Evolutionary conservation across 225 moss, liverwort and hornwort species (phyloP).

Genomic region (Marchantia polymorpha): DNA sequence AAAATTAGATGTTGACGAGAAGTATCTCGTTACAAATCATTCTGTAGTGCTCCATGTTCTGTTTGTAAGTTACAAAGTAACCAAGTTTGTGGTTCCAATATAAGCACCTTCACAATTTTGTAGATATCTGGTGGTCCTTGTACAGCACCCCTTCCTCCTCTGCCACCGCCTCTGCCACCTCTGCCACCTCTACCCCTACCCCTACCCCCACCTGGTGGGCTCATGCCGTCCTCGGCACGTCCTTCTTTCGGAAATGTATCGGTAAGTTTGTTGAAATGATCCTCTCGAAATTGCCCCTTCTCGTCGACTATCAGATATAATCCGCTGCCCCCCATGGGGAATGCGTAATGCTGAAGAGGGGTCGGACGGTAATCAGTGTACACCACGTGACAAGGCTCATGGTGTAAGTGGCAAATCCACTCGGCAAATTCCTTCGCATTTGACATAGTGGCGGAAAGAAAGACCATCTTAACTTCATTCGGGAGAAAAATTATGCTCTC

Average conservation of each 20-base stretch:
- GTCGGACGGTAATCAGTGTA: slow-evolving; percentile 57
- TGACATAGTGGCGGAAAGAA: slow-evolving; percentile 55
- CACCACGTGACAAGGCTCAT: slow-evolving; percentile 53
- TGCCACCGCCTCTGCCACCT: slow-evolving; percentile 50
- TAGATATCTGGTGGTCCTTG: slow-evolving; percentile 49
- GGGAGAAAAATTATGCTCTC: slow-evolving; percentile 79
- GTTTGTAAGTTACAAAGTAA: too few relatives aligned
- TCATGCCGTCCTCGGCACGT: slow-evolving; percentile 59
- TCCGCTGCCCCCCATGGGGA: slow-evolving; percentile 50
- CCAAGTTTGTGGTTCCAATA: too few relatives aligned
- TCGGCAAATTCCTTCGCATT: slow-evolving; percentile 58
- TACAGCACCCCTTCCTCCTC: slow-evolving; percentile 55
- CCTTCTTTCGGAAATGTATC: slow-evolving; percentile 65
- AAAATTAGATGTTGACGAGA: too few relatives aligned
- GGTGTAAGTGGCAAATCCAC: slow-evolving; percentile 52
- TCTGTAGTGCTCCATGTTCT: too few relatives aligned
- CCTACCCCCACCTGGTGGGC: slow-evolving; percentile 60
- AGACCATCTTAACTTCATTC: slow-evolving; percentile 58
- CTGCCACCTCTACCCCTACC: slow-evolving; percentile 40
- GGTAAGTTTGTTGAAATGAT: slow-evolving; percentile 66
- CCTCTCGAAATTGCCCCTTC: slow-evolving; percentile 70
- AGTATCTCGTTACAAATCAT: too few relatives aligned
- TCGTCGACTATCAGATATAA: slow-evolving; percentile 50
- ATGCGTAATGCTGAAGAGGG: slow-evolving; percentile 53
- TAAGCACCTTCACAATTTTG: slow-evolving; percentile 50